These are phyloP conservation scores for Fusarium sp. DNA, from an alignment of 2,329 filamentous ascomycete genomes.

Conservation along the genomic window DNA sequence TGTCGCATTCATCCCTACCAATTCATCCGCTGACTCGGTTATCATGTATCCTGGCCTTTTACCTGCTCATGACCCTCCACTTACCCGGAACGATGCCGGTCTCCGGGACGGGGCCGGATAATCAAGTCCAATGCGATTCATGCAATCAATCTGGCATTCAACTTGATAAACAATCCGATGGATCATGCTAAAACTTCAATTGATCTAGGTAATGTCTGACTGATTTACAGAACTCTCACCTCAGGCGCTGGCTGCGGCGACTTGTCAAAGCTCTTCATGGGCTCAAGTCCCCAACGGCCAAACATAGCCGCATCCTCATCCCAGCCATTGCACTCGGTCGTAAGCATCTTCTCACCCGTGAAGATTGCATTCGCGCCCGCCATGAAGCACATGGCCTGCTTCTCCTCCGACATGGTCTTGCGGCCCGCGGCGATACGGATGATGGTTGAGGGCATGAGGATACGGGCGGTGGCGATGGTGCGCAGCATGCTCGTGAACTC, in stretches of 20 bases:
- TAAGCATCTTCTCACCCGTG: conserved; percentile 96
- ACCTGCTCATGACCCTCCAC: conserved; percentile 16
- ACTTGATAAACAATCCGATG: conserved; percentile 3
- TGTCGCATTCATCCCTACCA: conserved; percentile 15
- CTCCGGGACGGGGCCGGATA: conserved; percentile 17
- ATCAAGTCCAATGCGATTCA: conserved; percentile 1
- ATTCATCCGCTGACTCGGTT: conserved; percentile 26
- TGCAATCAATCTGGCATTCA: not conserved
- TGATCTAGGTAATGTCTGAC: not conserved
- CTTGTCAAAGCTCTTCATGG: conserved; percentile 75
- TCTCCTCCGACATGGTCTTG: conserved; percentile 87
- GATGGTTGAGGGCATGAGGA: conserved; percentile 88
- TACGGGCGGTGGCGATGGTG: conserved; percentile 85
- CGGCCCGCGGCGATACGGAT: conserved; percentile 89
- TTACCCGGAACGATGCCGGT: conserved; percentile 33
- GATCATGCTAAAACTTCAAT: conserved; percentile 3
- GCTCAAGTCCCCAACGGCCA: conserved; percentile 82
- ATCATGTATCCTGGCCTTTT: conserved; percentile 12
- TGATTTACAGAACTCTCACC: conserved; percentile 45
- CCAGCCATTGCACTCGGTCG: conserved; percentile 92
- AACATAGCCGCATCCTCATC: conserved; percentile 91
- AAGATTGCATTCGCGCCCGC: conserved; percentile 96
- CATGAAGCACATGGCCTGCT: conserved; percentile 91
- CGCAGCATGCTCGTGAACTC: conserved; percentile 84
- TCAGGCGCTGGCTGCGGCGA: conserved; percentile 48